Conservation (phyloP, 2,329 filamentous ascomycete genomes). For the Graphiopsis chlorocephala region DNA sequence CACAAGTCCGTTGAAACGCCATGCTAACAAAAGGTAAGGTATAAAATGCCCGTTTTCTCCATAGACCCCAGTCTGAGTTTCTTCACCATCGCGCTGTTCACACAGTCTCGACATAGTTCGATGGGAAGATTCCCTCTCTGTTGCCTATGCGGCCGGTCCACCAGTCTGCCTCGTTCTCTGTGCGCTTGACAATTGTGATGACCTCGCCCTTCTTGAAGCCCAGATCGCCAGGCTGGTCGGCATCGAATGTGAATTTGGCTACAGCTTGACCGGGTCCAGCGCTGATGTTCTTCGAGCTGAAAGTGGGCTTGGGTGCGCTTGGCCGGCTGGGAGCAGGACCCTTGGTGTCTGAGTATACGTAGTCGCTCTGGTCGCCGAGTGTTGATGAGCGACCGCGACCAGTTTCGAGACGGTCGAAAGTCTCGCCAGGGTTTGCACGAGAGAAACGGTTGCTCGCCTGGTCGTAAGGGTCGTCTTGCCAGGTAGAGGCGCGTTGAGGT, state of each 20-base stretch:
- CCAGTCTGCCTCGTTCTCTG: slow-evolving; percentile 92
- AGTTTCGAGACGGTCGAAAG: slow-evolving; percentile 46
- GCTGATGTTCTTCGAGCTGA: slow-evolving; percentile 52
- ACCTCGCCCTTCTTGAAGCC: slow-evolving; percentile 97
- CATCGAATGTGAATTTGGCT: slow-evolving; percentile 90
- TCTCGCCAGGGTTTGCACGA: slow-evolving; percentile 49
- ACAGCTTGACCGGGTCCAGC: slow-evolving; percentile 72
- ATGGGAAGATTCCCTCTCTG: slow-evolving; percentile 84
- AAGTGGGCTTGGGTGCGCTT: slow-evolving; percentile 84
- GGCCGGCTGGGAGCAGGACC: slow-evolving; percentile 68
- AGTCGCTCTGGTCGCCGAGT: slow-evolving; percentile 47
- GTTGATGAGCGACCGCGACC: slow-evolving; percentile 36
- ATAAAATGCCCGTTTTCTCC: background rate
- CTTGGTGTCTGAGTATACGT: slow-evolving; percentile 53
- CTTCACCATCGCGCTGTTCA: background rate
- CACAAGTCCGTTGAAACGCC: slow-evolving; percentile 4
- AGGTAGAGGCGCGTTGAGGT: slow-evolving; percentile 65
- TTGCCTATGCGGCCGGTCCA: slow-evolving; percentile 91
- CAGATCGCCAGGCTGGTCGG: slow-evolving; percentile 86
- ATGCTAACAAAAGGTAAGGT: slow-evolving; percentile 12
- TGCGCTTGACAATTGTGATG: slow-evolving; percentile 92
- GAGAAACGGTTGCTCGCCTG: slow-evolving; percentile 49
- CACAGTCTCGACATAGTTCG: slow-evolving; percentile 33
- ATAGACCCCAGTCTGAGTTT: background rate
- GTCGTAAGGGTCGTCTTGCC: slow-evolving; percentile 75